These are phyloP conservation scores for Chlamydomonas sphaeroides DNA, from an alignment of 139 green algal species.

Conservation along the genomic window DNA sequence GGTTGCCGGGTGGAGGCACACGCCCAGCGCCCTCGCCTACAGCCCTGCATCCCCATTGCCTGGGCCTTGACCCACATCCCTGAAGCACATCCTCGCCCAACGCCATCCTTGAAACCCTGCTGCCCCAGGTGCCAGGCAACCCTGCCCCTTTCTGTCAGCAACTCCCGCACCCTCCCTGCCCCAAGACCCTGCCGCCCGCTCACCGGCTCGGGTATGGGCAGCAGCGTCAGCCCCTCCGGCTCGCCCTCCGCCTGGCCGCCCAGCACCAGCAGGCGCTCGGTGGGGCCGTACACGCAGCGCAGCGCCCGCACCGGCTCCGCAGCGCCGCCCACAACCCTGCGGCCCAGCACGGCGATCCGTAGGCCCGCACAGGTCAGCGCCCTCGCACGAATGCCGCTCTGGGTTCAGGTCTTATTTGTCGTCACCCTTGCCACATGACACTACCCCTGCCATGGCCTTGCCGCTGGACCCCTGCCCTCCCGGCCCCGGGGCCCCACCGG, in stretches of 20 bases:
- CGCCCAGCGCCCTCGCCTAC: not conserved
- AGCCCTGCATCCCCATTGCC: no score
- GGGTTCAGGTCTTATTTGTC: no score
- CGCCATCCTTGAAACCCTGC: no score
- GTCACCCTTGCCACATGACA: no score
- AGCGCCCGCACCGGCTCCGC: slow-evolving; percentile 43
- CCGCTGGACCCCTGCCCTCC: no score
- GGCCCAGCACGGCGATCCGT: no score
- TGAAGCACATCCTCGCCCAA: no score
- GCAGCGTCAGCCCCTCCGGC: slow-evolving; percentile 72
- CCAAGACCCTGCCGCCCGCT: not conserved
- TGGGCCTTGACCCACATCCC: no score
- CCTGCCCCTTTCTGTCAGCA: not conserved
- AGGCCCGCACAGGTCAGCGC: no score
- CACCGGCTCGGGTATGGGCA: slow-evolving; percentile 56
- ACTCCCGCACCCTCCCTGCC: not conserved
- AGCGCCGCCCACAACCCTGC: slow-evolving; percentile 22
- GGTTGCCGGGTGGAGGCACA: not conserved
- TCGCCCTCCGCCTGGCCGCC: slow-evolving; percentile 68
- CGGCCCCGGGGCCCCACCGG: not conserved
- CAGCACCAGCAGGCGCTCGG: slow-evolving; percentile 71
- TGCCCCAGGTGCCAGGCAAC: no score
- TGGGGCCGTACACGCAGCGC: slow-evolving; percentile 45
- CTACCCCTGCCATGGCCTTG: no score
- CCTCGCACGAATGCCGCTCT: no score